phyloP scores from a whole-genome alignment of 108 stramenopile genomes.

The Pelagomonas calceolata region DNA sequence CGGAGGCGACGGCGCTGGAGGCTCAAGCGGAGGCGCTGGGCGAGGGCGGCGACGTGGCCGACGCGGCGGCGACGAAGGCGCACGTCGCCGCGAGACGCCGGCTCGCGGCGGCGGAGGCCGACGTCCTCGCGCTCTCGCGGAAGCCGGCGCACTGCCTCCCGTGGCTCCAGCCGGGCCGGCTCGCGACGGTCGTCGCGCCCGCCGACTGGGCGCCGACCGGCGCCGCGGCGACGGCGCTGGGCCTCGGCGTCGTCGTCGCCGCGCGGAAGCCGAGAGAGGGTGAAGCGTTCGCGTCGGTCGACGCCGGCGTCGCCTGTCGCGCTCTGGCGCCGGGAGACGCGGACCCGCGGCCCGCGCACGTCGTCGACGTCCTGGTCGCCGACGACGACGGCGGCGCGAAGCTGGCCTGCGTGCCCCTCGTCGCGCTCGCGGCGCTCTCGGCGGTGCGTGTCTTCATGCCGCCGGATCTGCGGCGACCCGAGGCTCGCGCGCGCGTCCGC shows the following conservation, averaged over 20 bases:
- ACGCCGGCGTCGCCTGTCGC: neutral
- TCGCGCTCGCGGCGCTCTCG: conserved; percentile 61
- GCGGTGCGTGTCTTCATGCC: conserved; percentile 70
- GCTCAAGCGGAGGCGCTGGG: neutral
- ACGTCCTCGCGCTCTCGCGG: neutral
- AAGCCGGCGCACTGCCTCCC: neutral
- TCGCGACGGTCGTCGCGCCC: neutral
- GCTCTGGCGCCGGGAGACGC: neutral
- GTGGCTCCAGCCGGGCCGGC: neutral
- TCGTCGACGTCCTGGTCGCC: neutral
- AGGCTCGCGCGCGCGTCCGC: conserved; percentile 52
- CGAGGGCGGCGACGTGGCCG: neutral
- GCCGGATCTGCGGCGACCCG: conserved; percentile 42
- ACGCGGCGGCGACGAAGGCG: neutral
- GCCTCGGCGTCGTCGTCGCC: no score
- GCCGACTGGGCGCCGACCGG: no score
- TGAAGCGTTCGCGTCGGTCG: neutral
- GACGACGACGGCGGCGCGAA: conserved; percentile 15
- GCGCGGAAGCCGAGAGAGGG: neutral
- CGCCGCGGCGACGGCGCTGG: no score
- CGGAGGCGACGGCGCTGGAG: neutral
- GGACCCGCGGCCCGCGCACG: neutral
- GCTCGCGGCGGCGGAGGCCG: neutral
- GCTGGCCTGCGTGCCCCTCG: conserved; percentile 64
- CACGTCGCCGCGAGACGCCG: neutral